Base-by-base conservation (phyloP, 108 stramenopile genomes). In the Craspedostauros australis region DNA sequence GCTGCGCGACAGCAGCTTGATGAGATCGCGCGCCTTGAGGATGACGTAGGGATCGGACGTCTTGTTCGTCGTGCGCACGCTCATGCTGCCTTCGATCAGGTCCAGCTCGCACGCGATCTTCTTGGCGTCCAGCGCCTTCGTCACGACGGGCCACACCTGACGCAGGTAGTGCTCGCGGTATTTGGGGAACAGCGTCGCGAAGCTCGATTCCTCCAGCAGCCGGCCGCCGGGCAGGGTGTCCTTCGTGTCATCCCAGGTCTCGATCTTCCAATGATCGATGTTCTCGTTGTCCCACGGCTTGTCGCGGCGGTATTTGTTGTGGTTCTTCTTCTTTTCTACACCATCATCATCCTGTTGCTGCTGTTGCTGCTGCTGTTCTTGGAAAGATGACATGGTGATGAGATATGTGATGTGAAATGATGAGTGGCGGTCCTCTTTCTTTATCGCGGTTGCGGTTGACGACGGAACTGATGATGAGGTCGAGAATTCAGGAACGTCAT, bases 171-270 rank as follows among this genome's bases (percentile, higher is more conserved):
- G 84, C 76, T 99, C 99, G 25, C 99, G 78, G 58, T 99, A 99
- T 57, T 96, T 94, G 25, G 99, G 99, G 66, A 99, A 99, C 28
- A 99, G 85, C 12, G 97, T 99, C 20, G 99, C 99, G 62, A 99
- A 99, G 54, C 75, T 80, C 16, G 92, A 93, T 74, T 98, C 97
- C 80, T 98, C 96, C 19, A 96, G 64, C 34, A 99, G 72, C 5
- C 80, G 81, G 18, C 86, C 84, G 36, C 87, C 84, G 21, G 83
- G 86, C 39, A 93, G 72, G 34, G 47, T 37, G 45, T 87, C 83
- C 29, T 64, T 42, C 40, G 50, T 73, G 40, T 73, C 39, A 31
- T 91, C 66, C 91, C 90, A 92, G 16, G 75, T 62, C 6, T 80
- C 66, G 41, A 80, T 60, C 58, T 88, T 75, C 98, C 98, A 99